Base-by-base conservation (phyloP, 305 asterid species). In the Plantago rigida region DNA sequence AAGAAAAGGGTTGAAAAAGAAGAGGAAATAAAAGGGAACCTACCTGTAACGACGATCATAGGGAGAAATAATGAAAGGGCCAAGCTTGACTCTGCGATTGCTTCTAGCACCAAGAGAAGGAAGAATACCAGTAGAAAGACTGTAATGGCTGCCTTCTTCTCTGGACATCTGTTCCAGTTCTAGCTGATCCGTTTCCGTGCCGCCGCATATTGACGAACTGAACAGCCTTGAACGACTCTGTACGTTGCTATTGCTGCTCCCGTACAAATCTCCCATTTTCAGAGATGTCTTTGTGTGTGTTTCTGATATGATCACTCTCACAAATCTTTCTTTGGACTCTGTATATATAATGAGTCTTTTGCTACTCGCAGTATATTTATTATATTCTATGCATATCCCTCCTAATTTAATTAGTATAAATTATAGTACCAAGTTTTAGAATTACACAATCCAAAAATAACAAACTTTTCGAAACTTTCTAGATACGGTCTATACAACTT, bases 61-160 rank as follows among this genome's bases (percentile, higher is more conserved):
- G 15, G 98, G 96, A 0, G 95, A 85, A 45, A 91, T 7, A 41
- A 77, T 76, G 75, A 68, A 80, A 24, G 76, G 34, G 9, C 82
- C 84, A 64, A 91, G 92, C 67, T 71, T 82, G 39, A 84, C 83
- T 56, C 87, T 71, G n/a, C 96, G 94, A 75, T 75, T 86, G 49
- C 96, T 91, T 71, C 95, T 70, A 12, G 96, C 96, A 53, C 98
- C 98, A 26, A 91, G 98, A 45, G 98, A 84, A 15, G 98, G 98
- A 15, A 91, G 84, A 78, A 91, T 74, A 19, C 90, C 96, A 52
- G 98, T 75, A 0, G 95, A 72, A 2, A 87, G 76, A 71, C 96
- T 91, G 77, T 87, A 91, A 47, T 81, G 84, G 59, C 96, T 91
- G 60, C 95, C 88, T 45, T 88, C 96, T 50, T 87, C 95, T 70